These are phyloP conservation scores for Mangifera indica DNA, from an alignment of 345 rosid species.

Conservation along the genomic window DNA sequence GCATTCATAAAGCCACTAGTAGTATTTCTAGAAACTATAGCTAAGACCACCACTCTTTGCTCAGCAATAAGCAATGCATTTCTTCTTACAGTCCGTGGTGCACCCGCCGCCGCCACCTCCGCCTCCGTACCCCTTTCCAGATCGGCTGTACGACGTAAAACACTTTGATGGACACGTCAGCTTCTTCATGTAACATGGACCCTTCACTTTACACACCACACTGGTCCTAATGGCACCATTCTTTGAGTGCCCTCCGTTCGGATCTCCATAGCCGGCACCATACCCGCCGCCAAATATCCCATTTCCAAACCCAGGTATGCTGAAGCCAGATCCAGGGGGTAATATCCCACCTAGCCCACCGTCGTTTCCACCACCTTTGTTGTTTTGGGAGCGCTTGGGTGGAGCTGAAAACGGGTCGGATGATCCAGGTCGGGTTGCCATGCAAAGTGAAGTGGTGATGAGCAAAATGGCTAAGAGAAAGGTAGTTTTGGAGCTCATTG, in stretches of 20 bases:
- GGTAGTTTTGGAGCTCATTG: constrained; percentile 34
- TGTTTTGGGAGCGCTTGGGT: constrained; percentile 20
- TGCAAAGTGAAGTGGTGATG: constrained; percentile 27
- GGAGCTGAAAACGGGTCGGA: constrained; percentile 29
- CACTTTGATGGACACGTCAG: constrained; percentile 93
- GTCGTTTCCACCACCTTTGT: constrained; percentile 22
- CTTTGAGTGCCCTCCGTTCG: constrained; percentile 63
- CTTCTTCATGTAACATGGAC: constrained; percentile 81
- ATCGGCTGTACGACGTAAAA: constrained; percentile 73
- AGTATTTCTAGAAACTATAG: background rate
- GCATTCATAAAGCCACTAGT: background rate
- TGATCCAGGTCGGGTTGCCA: constrained; percentile 40
- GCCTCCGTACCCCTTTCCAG: constrained; percentile 88
- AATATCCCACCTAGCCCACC: constrained; percentile 48
- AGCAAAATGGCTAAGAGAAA: constrained; percentile 37
- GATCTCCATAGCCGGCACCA: constrained; percentile 65
- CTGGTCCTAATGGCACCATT: constrained; percentile 61
- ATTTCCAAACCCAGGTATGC: constrained; percentile 54
- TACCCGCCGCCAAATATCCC: constrained; percentile 62
- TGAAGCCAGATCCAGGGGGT: constrained; percentile 48
- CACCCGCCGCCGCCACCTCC: constrained; percentile 99
- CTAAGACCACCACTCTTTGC: background rate
- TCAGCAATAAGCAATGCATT: constrained; percentile 85
- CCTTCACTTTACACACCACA: constrained; percentile 70
- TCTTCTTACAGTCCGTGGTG: constrained; percentile 93